These are phyloP conservation scores for Gelatoporia subvermispora DNA, from an alignment of 768 basidiomycete genomes.

Conservation along the genomic window DNA sequence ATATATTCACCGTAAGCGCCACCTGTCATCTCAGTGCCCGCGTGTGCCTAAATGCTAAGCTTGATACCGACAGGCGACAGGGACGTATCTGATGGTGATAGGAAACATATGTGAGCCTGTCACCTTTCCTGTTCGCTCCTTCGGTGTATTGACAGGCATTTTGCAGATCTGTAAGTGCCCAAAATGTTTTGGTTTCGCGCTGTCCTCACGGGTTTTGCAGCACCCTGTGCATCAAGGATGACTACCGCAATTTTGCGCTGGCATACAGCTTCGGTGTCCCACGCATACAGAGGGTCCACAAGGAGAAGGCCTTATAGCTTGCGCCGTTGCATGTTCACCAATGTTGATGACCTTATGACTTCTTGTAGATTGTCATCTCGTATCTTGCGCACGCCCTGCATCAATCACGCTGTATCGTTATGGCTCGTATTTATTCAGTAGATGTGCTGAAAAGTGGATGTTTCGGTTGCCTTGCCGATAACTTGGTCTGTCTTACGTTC, in stretches of 20 bases:
- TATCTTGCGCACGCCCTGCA: not conserved
- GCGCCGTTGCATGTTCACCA: not conserved
- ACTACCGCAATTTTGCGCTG: constrained; percentile 44
- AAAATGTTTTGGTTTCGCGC: too few species aligned
- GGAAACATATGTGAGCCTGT: constrained; percentile 28
- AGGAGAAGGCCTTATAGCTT: constrained; percentile 9
- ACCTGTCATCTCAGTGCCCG: not conserved
- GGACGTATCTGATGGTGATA: constrained; percentile 29
- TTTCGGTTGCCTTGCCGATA: too few species aligned
- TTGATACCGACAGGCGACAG: constrained; percentile 16
- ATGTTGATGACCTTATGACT: not conserved
- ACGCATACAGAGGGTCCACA: constrained; percentile 12
- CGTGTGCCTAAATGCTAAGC: not conserved
- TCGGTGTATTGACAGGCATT: not conserved
- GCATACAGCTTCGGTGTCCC: constrained; percentile 43
- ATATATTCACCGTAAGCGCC: constrained; percentile 52
- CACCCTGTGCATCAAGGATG: constrained; percentile 58
- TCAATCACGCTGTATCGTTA: not conserved
- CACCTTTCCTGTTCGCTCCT: not conserved
- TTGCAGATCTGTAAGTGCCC: constrained; percentile 22
- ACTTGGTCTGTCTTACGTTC: too few species aligned
- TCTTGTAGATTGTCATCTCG: not conserved
- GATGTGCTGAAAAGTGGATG: too few species aligned
- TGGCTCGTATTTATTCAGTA: not conserved
- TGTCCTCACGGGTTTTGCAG: too few species aligned